These are phyloP conservation scores for Geotrichum candidum DNA, from an alignment of 1,139 yeast genomes.

Conservation along the genomic window DNA sequence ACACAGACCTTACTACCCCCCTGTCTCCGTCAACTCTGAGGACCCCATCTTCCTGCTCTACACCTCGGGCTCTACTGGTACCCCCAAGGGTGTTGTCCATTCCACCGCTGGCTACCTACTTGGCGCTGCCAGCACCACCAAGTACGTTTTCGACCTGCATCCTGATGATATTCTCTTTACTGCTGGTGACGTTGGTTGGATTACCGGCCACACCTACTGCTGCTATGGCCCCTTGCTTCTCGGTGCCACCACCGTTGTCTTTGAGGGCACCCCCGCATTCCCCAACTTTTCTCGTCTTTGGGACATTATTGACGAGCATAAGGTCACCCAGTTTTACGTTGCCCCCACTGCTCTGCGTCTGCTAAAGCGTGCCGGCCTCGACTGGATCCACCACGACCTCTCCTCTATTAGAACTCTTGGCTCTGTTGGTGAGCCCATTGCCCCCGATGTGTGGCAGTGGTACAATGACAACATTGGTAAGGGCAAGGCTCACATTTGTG, in stretches of 20 bases:
- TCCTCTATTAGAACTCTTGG: conserved; percentile 68
- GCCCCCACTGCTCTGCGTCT: conserved; percentile 87
- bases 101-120: conserved; percentile 74
- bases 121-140: conserved; percentile 64
- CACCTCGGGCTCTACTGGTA: conserved; percentile 66
- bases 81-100: conserved; percentile 67
- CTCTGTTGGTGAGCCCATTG: conserved; percentile 89
- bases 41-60: conserved; percentile 60
- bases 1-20: conserved; percentile 58
- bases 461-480: conserved; percentile 76
- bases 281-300: conserved; percentile 75
- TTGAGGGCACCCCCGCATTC: conserved; percentile 83
- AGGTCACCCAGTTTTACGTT: conserved; percentile 77
- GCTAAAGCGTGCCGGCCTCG: conserved; percentile 75
- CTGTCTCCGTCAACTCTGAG: conserved; percentile 54
- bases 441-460: conserved; percentile 94
- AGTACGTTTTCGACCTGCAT: conserved; percentile 72
- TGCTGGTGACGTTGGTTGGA: conserved; percentile 89
- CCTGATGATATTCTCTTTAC: conserved; percentile 68
- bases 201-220: conserved; percentile 79
- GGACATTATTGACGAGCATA: conserved; percentile 73
- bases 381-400: conserved; percentile 58
- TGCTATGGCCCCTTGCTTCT: conserved; percentile 73
- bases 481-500: conserved; percentile 68
- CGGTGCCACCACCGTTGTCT: conserved; percentile 78